These are phyloP conservation scores for Tetradesmus lagerheimii DNA, from an alignment of 139 green algal genomes.

Conservation along the genomic window DNA sequence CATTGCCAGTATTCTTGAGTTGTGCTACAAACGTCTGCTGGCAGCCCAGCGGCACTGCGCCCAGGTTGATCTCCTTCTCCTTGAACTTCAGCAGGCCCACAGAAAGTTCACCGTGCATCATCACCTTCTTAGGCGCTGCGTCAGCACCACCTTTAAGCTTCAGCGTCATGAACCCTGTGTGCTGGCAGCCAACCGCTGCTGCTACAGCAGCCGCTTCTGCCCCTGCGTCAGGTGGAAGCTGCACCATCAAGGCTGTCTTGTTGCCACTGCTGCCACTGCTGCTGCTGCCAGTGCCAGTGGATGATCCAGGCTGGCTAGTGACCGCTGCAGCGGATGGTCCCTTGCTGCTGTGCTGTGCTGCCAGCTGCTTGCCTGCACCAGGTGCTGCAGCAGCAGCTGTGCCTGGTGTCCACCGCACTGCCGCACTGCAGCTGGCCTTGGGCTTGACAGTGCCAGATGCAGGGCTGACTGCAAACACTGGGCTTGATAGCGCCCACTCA, in stretches of 20 bases:
- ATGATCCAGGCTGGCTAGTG: neutral
- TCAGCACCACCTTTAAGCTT: conserved; percentile 34
- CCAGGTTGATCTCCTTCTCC: conserved; percentile 69
- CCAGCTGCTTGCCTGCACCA: neutral
- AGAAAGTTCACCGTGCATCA: conserved; percentile 59
- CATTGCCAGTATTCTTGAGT: conserved; percentile 51
- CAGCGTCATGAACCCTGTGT: conserved; percentile 32
- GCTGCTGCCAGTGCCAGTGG: conserved; percentile 1
- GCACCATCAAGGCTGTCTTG: neutral
- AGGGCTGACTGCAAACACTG: conserved; percentile 58
- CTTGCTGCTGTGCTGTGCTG: conserved; percentile 21
- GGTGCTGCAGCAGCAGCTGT: neutral
- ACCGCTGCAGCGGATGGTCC: neutral
- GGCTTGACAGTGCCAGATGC: conserved; percentile 55
- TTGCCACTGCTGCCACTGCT: conserved; percentile 29
- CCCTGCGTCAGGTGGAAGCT: neutral
- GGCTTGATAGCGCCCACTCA: conserved; percentile 52
- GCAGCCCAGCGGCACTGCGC: conserved; percentile 59
- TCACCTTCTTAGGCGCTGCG: conserved; percentile 28
- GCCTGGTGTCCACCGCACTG: conserved; percentile 63
- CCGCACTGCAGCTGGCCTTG: conserved; percentile 49
- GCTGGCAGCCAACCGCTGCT: conserved; percentile 16
- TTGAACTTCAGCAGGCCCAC: conserved; percentile 63
- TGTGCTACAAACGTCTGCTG: conserved; percentile 55
- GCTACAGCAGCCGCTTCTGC: conserved; percentile 1